Evolutionary conservation across 108 stramenopile species (phyloP).

Genomic region (Nitzschia sp.): DNA sequence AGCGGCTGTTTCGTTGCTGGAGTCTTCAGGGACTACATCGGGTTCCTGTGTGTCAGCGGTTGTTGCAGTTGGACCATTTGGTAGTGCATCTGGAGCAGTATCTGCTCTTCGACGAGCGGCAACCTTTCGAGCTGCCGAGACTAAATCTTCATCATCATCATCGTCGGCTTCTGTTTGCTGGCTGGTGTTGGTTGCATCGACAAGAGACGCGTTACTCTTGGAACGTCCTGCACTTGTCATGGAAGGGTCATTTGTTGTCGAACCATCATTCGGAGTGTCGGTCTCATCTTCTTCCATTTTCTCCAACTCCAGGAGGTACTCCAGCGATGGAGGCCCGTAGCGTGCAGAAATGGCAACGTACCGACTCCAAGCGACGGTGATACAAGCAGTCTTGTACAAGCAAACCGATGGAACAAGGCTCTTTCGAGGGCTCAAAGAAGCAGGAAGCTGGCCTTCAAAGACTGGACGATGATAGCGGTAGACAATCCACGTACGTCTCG

Average conservation of each 20-base stretch:
- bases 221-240: too few relatives aligned
- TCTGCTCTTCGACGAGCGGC: slow-evolving; percentile 9
- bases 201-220: too few relatives aligned
- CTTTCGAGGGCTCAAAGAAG: slow-evolving; percentile 1
- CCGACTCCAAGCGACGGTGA: slow-evolving; percentile 47
- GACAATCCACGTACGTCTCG: slow-evolving; percentile 13
- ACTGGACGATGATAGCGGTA: slow-evolving; percentile 28
- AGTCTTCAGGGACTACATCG: too few relatives aligned
- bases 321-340: slow-evolving; percentile 43
- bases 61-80: not conserved
- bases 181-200: too few relatives aligned
- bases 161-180: not conserved
- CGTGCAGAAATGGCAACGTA: slow-evolving; percentile 34
- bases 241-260: too few relatives aligned
- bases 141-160: slow-evolving; percentile 9
- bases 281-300: not conserved
- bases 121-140: slow-evolving; percentile 7
- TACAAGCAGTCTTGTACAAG: slow-evolving; percentile 36
- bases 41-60: too few relatives aligned
- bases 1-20: not conserved
- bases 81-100: not conserved
- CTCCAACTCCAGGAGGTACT: slow-evolving; percentile 4
- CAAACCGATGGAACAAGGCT: not conserved
- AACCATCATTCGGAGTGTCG: not conserved
- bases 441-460: slow-evolving; percentile 33